Conservation (phyloP, 1,139 yeast genomes). For the Debaryomycetaceae sp. region DNA sequence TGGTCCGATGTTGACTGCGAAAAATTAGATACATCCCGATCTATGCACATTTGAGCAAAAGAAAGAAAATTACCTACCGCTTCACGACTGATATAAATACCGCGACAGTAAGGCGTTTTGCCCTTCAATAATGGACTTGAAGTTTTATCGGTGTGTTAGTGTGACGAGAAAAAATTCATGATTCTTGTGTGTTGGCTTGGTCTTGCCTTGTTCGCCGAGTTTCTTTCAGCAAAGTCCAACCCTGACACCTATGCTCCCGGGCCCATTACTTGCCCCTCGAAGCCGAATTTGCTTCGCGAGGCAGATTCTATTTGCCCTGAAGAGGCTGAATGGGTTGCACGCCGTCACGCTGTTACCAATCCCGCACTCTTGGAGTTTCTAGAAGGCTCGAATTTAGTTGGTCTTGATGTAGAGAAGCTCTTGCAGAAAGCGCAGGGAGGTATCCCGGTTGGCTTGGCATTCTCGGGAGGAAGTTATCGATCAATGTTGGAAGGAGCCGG, state of each 20-base stretch:
- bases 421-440: slow-evolving; percentile 14
- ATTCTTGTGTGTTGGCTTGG: too few relatives aligned
- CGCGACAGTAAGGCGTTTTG: too few relatives aligned
- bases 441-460: slow-evolving; percentile 31
- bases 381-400: slow-evolving; percentile 43
- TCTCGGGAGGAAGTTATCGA: slow-evolving; percentile 38
- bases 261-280: slow-evolving; percentile 42
- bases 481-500: slow-evolving; percentile 39
- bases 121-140: too few relatives aligned
- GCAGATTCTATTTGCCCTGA: slow-evolving; percentile 22
- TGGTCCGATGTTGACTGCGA: too few relatives aligned
- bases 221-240: too few relatives aligned
- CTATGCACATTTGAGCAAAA: too few relatives aligned
- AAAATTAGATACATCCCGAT: too few relatives aligned
- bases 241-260: slow-evolving; percentile 61
- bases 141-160: too few relatives aligned
- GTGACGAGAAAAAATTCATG: too few relatives aligned
- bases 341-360: slow-evolving; percentile 43
- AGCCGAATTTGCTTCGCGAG: slow-evolving; percentile 14
- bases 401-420: slow-evolving; percentile 44
- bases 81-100: too few relatives aligned
- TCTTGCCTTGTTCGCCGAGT: too few relatives aligned
- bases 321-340: slow-evolving; percentile 30
- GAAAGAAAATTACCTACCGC: too few relatives aligned
- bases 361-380: slow-evolving; percentile 47